Conservation (phyloP, 495 filamentous ascomycete species). For the Talaromyces proteolyticus region DNA sequence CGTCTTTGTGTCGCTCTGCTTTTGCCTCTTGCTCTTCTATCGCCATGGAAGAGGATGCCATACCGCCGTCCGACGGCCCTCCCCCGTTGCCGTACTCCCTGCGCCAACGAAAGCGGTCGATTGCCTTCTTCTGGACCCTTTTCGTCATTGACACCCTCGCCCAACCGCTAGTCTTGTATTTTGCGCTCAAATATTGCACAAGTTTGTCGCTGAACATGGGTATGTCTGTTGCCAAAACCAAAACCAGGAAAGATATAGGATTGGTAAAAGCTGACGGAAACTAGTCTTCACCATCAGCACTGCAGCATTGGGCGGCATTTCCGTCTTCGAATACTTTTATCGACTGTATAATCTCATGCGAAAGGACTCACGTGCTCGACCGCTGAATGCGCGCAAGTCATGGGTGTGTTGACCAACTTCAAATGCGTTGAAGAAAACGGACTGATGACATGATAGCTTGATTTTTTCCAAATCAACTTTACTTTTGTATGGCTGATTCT, state of each 20-base stretch:
- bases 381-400: slow-evolving; percentile 44
- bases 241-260: too few relatives aligned
- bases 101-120: slow-evolving; percentile 45
- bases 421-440: background rate
- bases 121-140: slow-evolving; percentile 53
- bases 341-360: slow-evolving; percentile 37
- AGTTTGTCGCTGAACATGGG: slow-evolving; percentile 48
- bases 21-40: background rate
- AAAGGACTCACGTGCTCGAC: slow-evolving; percentile 44
- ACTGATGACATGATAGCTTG: slow-evolving; percentile 31
- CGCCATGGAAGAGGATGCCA: slow-evolving; percentile 28
- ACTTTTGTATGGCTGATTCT: slow-evolving; percentile 45
- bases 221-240: slow-evolving; percentile 25
- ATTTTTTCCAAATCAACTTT: slow-evolving; percentile 61
- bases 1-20: background rate
- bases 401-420: slow-evolving; percentile 29
- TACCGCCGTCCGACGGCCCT: slow-evolving; percentile 24
- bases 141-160: slow-evolving; percentile 47
- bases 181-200: slow-evolving; percentile 49
- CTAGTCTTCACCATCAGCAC: slow-evolving; percentile 59
- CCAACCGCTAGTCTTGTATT: slow-evolving; percentile 53
- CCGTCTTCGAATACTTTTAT: slow-evolving; percentile 54
- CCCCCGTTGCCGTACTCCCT: slow-evolving; percentile 53
- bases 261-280: too few relatives aligned
- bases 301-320: slow-evolving; percentile 47